These are phyloP conservation scores for Capronia americana DNA, from an alignment of 2,329 filamentous ascomycete genomes.

Conservation along the genomic window DNA sequence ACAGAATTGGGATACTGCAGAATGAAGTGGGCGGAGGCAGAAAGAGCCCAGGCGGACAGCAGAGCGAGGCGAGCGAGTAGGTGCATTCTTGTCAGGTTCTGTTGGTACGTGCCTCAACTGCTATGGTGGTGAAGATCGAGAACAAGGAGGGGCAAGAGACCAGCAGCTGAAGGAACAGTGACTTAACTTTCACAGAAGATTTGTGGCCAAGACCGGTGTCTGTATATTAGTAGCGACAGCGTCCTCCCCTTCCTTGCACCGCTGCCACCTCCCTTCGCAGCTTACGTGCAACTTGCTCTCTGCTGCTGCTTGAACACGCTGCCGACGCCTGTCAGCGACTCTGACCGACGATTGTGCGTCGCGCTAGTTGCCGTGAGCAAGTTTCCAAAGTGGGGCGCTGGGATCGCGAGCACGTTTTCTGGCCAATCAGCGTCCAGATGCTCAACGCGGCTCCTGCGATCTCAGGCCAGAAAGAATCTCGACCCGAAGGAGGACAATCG, in stretches of 20 bases:
- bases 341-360: constrained; percentile 5
- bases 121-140: neutral
- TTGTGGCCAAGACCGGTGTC: constrained; percentile 8
- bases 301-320: neutral
- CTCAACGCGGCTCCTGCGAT: neutral
- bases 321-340: neutral
- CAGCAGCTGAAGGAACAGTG: neutral
- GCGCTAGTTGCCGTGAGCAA: constrained; percentile 26
- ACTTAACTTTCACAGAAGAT: constrained; percentile 1
- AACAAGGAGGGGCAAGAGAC: neutral
- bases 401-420: constrained; percentile 23
- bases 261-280: neutral
- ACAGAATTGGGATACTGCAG: constrained; percentile 60
- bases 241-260: neutral
- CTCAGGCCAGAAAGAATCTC: neutral
- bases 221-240: constrained; percentile 7
- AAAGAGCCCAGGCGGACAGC: constrained; percentile 21
- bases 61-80: constrained; percentile 20
- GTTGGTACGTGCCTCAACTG: neutral
- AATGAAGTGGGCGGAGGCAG: constrained; percentile 60
- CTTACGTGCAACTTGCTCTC: constrained; percentile 2
- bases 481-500: neutral
- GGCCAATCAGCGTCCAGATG: constrained; percentile 7
- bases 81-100: constrained; percentile 6
- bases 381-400: constrained; percentile 21